These are phyloP conservation scores for Parathielavia hyrcaniae DNA, from an alignment of 495 filamentous ascomycete genomes.

Conservation along the genomic window DNA sequence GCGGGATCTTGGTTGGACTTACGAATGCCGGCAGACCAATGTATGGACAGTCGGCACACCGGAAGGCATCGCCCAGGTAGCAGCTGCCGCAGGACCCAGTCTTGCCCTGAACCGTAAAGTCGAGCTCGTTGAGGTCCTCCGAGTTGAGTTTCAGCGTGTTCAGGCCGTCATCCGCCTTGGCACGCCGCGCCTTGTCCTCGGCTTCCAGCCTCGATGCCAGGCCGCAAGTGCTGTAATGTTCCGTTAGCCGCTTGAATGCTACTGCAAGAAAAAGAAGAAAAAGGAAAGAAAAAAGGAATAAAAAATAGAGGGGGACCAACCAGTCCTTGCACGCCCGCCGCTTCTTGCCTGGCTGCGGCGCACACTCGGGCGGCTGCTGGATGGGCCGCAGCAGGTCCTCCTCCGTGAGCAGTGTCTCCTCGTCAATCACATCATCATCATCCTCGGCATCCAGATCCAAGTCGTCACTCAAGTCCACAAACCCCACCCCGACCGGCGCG, in stretches of 20 bases:
- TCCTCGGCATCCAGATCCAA: conserved; percentile 51
- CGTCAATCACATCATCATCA: conserved; percentile 78
- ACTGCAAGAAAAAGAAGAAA: no score
- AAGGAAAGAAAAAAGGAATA: no score
- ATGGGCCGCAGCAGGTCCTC: conserved; percentile 70
- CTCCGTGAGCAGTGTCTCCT: conserved; percentile 75
- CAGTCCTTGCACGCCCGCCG: conserved; percentile 96
- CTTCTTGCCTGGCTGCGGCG: conserved; percentile 74
- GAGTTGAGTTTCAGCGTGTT: conserved; percentile 62
- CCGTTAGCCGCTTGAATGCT: not conserved
- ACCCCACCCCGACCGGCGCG: conserved; percentile 56
- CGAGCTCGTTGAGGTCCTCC: conserved; percentile 77
- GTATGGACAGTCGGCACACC: conserved; percentile 72
- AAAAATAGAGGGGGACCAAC: conserved; percentile 1
- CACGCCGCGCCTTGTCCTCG: conserved; percentile 67
- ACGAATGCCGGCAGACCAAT: conserved; percentile 83
- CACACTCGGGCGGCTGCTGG: conserved; percentile 72
- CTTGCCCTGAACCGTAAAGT: conserved; percentile 95
- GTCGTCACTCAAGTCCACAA: conserved; percentile 65
- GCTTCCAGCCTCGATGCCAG: conserved; percentile 70
- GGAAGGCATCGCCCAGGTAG: conserved; percentile 82
- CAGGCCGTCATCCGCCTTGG: conserved; percentile 47
- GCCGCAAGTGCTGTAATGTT: conserved; percentile 59
- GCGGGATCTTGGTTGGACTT: not conserved
- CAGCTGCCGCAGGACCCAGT: conserved; percentile 90